Conservation (phyloP, 345 rosid genomes). For the Eucalyptus sp. region DNA sequence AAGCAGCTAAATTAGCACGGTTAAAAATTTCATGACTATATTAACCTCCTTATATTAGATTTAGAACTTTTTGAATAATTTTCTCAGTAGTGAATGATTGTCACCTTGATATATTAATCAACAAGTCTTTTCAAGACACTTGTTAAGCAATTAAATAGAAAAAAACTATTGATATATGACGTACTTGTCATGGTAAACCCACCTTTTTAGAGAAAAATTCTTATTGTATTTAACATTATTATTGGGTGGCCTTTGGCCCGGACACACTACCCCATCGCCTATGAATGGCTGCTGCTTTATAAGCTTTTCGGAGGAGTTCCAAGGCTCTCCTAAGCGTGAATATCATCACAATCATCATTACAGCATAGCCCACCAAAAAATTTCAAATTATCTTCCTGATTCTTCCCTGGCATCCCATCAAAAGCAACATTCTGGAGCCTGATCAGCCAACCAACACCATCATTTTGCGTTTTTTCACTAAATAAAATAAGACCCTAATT, state of each 20-base stretch:
- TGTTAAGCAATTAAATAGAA: background rate
- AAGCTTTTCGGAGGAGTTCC: background rate
- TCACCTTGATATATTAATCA: background rate
- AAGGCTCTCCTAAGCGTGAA: background rate
- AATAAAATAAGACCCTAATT: background rate
- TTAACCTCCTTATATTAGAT: too few relatives aligned
- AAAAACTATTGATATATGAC: background rate
- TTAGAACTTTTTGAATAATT: too few relatives aligned
- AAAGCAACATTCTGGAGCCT: background rate
- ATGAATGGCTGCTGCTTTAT: background rate
- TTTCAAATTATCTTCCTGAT: background rate
- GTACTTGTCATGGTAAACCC: background rate
- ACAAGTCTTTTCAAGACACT: background rate
- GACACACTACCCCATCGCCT: background rate
- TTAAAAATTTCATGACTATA: too few relatives aligned
- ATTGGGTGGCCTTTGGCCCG: background rate
- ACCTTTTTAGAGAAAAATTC: background rate
- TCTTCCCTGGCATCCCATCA: background rate
- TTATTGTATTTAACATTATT: background rate
- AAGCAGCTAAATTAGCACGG: accelerated
- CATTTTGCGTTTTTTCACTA: background rate
- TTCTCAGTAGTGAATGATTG: background rate
- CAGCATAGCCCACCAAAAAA: background rate
- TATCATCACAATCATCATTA: background rate
- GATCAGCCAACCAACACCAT: background rate